These are phyloP conservation scores for Saccharomycopsis olivae DNA, from an alignment of 805 yeast genomes.

Conservation along the genomic window DNA sequence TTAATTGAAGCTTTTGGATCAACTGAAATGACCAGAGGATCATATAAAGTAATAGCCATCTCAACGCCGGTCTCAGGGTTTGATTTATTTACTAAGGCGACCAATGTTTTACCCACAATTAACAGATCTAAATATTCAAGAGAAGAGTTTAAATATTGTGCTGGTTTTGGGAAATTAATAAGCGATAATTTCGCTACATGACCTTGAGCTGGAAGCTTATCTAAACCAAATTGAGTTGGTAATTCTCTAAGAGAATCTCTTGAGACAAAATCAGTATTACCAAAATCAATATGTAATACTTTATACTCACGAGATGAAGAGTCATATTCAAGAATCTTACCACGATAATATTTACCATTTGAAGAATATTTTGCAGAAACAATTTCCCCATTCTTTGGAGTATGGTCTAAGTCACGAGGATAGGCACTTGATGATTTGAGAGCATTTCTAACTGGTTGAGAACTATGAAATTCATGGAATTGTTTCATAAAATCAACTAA, in stretches of 20 bases:
- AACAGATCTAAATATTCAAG: constrained; percentile 43
- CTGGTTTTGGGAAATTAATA: constrained; percentile 43
- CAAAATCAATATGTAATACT: constrained; percentile 54
- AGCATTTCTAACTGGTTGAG: constrained; percentile 28
- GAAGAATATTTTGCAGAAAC: constrained; percentile 45
- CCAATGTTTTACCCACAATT: constrained; percentile 40
- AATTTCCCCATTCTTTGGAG: constrained; percentile 42
- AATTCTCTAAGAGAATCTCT: constrained; percentile 34
- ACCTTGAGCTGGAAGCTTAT: constrained; percentile 40
- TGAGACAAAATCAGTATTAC: constrained; percentile 38
- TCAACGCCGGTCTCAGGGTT: constrained; percentile 32
- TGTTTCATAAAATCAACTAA: constrained; percentile 35
- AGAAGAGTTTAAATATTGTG: constrained; percentile 46
- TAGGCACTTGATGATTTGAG: constrained; percentile 18
- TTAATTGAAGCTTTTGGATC: constrained; percentile 52
- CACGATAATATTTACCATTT: constrained; percentile 50
- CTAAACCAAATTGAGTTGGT: constrained; percentile 37
- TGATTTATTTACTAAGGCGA: constrained; percentile 39
- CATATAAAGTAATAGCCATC: constrained; percentile 43
- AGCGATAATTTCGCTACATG: constrained; percentile 43
- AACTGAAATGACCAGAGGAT: constrained; percentile 40
- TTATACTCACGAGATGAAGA: constrained; percentile 32
- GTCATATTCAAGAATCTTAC: constrained; percentile 38
- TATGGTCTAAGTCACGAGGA: constrained; percentile 23
- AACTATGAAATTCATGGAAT: constrained; percentile 35